phyloP scores from a whole-genome alignment of 768 basidiomycete genomes.

The Boletus reticuloceps region DNA sequence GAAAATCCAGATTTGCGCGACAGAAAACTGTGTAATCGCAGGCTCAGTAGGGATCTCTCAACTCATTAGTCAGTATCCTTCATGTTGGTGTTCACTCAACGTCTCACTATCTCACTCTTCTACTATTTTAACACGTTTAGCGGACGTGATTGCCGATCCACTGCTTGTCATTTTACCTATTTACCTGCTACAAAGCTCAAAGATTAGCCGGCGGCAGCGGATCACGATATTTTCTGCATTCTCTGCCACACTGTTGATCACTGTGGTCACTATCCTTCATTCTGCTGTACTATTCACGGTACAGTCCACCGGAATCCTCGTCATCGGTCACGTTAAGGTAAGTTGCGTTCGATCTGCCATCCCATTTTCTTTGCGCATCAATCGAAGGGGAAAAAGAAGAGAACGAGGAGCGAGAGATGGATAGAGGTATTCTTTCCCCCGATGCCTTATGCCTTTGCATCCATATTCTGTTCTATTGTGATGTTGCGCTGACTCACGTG shows the following conservation, averaged over 20 bases:
- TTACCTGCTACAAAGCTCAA: conserved; percentile 2
- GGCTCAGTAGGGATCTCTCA: conserved; percentile 13
- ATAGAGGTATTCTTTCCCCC: too few relatives aligned
- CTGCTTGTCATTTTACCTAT: conserved; percentile 19
- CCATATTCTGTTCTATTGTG: too few relatives aligned
- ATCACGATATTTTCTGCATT: conserved; percentile 20
- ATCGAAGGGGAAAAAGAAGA: too few relatives aligned
- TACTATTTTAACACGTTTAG: not conserved
- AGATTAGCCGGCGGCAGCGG: conserved; percentile 10
- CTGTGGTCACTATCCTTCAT: conserved; percentile 20
- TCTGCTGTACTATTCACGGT: conserved; percentile 7
- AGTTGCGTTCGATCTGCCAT: not conserved
- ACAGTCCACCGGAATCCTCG: not conserved
- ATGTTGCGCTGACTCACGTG: not conserved
- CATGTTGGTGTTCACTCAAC: not conserved
- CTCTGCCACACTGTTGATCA: conserved; percentile 19
- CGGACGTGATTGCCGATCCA: conserved; percentile 20
- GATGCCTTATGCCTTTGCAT: too few relatives aligned
- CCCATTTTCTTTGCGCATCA: too few relatives aligned
- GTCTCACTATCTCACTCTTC: too few relatives aligned
- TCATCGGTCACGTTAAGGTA: conserved; percentile 26
- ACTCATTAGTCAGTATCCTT: conserved; percentile 19
- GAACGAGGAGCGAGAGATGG: too few relatives aligned
- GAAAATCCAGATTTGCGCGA: conserved; percentile 7
- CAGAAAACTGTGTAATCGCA: not conserved